A percentile compares a stretch with the other conserved stretches of the same genome.
Evolutionary conservation across 2,329 filamentous ascomycete species (phyloP).

Genomic region (Trichoderma atroviride): DNA sequence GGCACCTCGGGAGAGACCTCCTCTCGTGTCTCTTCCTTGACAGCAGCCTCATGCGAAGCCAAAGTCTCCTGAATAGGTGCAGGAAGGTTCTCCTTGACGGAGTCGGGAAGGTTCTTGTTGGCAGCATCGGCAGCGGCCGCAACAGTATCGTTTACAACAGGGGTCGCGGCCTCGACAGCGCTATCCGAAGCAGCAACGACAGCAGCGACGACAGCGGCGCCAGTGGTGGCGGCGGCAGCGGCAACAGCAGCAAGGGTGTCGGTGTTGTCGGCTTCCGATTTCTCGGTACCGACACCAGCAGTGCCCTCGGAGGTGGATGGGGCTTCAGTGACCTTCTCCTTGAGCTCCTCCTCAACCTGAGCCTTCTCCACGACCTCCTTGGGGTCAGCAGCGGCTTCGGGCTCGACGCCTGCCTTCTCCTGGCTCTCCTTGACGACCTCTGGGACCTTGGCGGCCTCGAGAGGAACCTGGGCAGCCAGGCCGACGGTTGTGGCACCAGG

Average conservation of each 20-base stretch:
- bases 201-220: constrained; percentile 37
- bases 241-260: constrained; percentile 45
- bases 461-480: constrained; percentile 68
- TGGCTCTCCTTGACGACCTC: constrained; percentile 71
- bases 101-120: constrained; percentile 55
- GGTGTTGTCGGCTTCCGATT: constrained; percentile 48
- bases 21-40: constrained; percentile 47
- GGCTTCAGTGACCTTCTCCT: constrained; percentile 65
- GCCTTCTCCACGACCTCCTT: constrained; percentile 72
- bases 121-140: constrained; percentile 44
- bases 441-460: constrained; percentile 54
- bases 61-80: constrained; percentile 53
- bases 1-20: constrained; percentile 57
- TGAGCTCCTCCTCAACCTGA: constrained; percentile 69
- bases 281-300: constrained; percentile 55
- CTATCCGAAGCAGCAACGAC: constrained; percentile 40
- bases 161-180: constrained; percentile 43
- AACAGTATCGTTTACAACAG: constrained; percentile 43
- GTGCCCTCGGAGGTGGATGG: constrained; percentile 61
- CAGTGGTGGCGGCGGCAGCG: constrained; percentile 38
- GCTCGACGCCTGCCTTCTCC: constrained; percentile 61
- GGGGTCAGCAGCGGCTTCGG: constrained; percentile 69
- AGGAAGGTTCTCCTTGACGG: constrained; percentile 56
- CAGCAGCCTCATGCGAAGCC: constrained; percentile 38
- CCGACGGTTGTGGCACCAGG: constrained; percentile 67